Conservation (phyloP, 148 eudicot genomes). For the Cornus controversa region DNA sequence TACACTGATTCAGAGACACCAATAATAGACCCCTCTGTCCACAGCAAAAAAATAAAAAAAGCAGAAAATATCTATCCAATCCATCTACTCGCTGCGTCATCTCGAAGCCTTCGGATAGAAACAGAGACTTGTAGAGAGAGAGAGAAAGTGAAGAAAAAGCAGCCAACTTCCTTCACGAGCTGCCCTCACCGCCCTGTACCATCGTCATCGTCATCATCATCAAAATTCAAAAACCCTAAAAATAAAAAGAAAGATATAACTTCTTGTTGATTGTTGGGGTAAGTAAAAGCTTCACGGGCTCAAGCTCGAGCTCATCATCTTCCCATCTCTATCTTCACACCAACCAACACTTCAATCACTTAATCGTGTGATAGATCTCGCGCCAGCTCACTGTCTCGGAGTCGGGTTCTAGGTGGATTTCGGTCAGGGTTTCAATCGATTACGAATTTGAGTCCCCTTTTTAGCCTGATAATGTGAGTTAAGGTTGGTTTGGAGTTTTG, state of each 20-base stretch:
- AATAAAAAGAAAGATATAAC: neutral
- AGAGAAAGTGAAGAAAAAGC: neutral
- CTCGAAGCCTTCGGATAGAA: neutral
- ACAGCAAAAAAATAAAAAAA: neutral
- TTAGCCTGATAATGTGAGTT: conserved; percentile 1
- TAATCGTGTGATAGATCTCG: conserved; percentile 10
- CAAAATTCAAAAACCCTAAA: conserved; percentile 1
- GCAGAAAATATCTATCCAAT: neutral
- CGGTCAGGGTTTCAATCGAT: neutral
- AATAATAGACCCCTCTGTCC: no score
- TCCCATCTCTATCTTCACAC: conserved; percentile 27
- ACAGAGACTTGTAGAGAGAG: neutral
- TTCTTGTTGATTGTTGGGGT: conserved; percentile 9
- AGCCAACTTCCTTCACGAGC: conserved; percentile 19
- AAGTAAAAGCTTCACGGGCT: conserved; percentile 37
- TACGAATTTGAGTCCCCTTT: neutral
- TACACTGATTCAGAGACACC: neutral
- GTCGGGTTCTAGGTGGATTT: neutral
- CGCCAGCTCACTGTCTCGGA: neutral
- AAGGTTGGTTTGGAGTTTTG: neutral
- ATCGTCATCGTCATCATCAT: conserved; percentile 3
- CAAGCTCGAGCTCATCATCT: conserved; percentile 11
- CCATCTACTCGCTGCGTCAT: neutral
- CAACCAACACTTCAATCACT: conserved; percentile 1
- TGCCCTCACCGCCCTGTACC: neutral